Evolutionary conservation across 2,329 filamentous ascomycete genomes (phyloP).

Genomic region (Monosporascus ibericus): DNA sequence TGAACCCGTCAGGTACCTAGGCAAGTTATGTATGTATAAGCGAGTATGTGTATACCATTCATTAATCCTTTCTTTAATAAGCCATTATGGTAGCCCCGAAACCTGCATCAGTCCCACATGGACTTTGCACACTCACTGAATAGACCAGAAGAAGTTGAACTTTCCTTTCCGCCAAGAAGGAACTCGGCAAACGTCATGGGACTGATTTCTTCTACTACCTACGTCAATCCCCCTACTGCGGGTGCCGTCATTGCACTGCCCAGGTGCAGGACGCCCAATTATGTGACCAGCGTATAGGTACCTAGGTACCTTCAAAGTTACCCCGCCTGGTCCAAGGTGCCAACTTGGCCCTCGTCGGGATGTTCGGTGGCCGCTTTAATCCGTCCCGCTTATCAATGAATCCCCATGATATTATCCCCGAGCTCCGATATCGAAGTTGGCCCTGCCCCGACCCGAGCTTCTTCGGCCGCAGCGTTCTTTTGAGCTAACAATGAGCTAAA

Average conservation of each 20-base stretch:
- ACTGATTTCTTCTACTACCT: background rate
- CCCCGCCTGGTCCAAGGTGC: background rate
- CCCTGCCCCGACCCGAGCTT: constrained; percentile 9
- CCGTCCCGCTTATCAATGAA: constrained; percentile 1
- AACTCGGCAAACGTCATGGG: constrained; percentile 1
- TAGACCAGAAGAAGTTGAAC: background rate
- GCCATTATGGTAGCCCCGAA: background rate
- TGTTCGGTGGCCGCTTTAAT: background rate
- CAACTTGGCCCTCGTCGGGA: background rate
- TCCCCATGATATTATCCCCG: constrained; percentile 9
- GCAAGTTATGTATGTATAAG: too few relatives aligned
- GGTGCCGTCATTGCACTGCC: too few relatives aligned
- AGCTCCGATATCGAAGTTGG: constrained; percentile 11
- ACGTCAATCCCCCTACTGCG: background rate
- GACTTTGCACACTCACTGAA: background rate
- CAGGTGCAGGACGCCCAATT: too few relatives aligned
- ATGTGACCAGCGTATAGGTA: background rate
- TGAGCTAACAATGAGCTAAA: background rate
- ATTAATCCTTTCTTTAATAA: too few relatives aligned
- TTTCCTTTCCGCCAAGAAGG: background rate
- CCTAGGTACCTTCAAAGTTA: background rate
- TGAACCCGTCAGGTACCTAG: too few relatives aligned
- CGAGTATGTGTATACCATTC: too few relatives aligned
- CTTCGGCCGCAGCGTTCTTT: background rate
- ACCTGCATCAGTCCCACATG: background rate